Conservation (phyloP, 139 green algal genomes). For the Deuterostichococcus epilithicus region DNA sequence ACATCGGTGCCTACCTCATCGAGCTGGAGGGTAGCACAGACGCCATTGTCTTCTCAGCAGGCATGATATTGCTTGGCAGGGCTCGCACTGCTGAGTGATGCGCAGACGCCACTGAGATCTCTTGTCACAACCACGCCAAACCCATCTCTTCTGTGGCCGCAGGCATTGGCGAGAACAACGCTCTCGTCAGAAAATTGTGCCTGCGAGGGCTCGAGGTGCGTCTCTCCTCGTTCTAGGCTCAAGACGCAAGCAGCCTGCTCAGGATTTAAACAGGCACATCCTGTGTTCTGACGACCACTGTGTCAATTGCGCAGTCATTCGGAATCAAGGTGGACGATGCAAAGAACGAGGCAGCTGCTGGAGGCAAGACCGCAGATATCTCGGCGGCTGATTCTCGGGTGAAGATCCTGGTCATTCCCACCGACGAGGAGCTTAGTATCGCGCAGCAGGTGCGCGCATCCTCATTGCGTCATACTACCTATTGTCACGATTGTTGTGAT, state of each 20-base stretch:
- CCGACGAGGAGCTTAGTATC: constrained; percentile 88
- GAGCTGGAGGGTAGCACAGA: constrained; percentile 71
- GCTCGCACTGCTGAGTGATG: no score
- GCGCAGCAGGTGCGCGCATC: constrained; percentile 52
- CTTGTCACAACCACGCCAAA: no score
- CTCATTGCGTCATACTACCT: no score
- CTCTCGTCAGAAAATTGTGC: constrained; percentile 12
- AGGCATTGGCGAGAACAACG: constrained; percentile 39
- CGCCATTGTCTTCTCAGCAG: constrained; percentile 84
- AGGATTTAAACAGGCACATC: background rate
- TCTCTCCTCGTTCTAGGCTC: no score
- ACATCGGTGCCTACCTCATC: constrained; percentile 79
- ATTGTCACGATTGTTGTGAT: no score
- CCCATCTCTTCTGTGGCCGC: background rate
- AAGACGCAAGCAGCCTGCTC: no score
- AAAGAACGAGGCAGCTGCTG: constrained; percentile 50
- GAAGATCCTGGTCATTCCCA: constrained; percentile 83
- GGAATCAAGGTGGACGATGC: constrained; percentile 64
- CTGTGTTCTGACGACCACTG: background rate
- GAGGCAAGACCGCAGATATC: constrained; percentile 48
- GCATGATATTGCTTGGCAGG: constrained; percentile 29
- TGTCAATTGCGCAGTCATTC: constrained; percentile 35
- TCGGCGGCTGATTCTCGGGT: constrained; percentile 19
- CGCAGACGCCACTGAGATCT: no score
- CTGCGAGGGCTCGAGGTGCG: constrained; percentile 21